Conservation (phyloP, 148 eudicot genomes). For the Rhododendron kiyosumense region DNA sequence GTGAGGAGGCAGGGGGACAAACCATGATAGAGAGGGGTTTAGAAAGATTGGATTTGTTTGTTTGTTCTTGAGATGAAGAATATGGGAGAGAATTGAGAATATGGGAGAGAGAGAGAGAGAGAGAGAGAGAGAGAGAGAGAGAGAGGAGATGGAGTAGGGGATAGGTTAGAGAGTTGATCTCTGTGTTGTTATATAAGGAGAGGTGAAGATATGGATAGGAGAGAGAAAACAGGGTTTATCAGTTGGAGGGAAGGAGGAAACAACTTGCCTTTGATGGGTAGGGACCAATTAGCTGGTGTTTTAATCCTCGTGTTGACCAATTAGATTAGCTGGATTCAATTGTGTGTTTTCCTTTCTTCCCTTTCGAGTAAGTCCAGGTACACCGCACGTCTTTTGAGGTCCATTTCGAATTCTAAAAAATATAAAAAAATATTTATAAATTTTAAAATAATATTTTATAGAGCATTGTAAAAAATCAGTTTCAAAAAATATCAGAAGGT, state of each 20-base stretch:
- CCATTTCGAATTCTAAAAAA: too few relatives aligned
- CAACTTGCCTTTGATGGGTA: not conserved
- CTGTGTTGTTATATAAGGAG: not conserved
- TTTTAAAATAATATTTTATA: too few relatives aligned
- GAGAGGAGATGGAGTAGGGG: not conserved
- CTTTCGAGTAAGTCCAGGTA: too few relatives aligned
- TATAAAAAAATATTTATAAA: too few relatives aligned
- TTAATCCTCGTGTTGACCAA: not conserved
- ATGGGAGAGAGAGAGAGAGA: not conserved
- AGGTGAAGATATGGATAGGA: not conserved
- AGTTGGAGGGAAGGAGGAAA: not conserved
- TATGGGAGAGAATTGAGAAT: not conserved
- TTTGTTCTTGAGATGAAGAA: not conserved
- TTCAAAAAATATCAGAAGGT: too few relatives aligned
- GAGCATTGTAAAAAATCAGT: too few relatives aligned
- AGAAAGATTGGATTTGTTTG: not conserved
- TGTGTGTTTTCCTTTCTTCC: too few relatives aligned
- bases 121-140: not conserved
- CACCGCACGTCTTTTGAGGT: too few relatives aligned
- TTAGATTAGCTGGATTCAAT: not conserved
- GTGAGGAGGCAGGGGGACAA: not conserved
- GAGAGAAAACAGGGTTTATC: not conserved
- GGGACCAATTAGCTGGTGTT: not conserved
- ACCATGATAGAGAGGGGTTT: not conserved
- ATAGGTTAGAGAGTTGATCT: not conserved